Base-by-base conservation (phyloP, 441 rosid species). In the Adansonia madagascariensis region DNA sequence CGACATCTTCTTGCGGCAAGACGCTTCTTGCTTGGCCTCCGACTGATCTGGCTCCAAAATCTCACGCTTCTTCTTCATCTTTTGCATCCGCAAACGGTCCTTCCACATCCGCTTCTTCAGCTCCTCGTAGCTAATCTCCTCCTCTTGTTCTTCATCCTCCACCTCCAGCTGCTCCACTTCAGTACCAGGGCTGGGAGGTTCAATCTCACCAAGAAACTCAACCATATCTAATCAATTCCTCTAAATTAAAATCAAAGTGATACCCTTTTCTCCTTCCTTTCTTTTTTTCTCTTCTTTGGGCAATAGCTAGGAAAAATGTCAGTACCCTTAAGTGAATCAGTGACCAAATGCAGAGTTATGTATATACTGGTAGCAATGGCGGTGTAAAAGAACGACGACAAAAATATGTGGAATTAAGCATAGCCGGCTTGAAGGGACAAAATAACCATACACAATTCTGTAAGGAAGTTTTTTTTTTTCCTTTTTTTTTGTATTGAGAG, bases 51-150 rank as follows among this genome's bases (percentile, higher is more conserved):
- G 0, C 35, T 61, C 82, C 20, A 71, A 24, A 1, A 50, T 41
- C 5, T 47, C 43, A 2, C 44, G 64, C 60, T 78, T 78, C 41
- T 89, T 82, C 62, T 82, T 82, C 75, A 89, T 75, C 79, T 84
- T 89, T 27, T 79, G 82, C 88, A 93, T 75, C 49, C 79, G 84
- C 79, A 77, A 7, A 4, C 89, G 82, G 68, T 93, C 96, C 79
- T 85, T 89, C 94, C 87, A 82, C 90, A 88, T 90, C 8, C 93
- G 88, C 76, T 82, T 90, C 92, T 91, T 88, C 76, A 90, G 92
- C 9, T 91, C 94, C 0, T 85, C 88, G 63, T 85, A 86, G 78
- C 86, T 83, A 20, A 88, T 86, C 0, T 83, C 85, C 35, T 89
- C 93, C 5, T 44, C 57, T 46, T 24, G 59, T 24, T 74, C 77